Conservation (phyloP, 495 filamentous ascomycete species). For the Echria macrotheca region DNA sequence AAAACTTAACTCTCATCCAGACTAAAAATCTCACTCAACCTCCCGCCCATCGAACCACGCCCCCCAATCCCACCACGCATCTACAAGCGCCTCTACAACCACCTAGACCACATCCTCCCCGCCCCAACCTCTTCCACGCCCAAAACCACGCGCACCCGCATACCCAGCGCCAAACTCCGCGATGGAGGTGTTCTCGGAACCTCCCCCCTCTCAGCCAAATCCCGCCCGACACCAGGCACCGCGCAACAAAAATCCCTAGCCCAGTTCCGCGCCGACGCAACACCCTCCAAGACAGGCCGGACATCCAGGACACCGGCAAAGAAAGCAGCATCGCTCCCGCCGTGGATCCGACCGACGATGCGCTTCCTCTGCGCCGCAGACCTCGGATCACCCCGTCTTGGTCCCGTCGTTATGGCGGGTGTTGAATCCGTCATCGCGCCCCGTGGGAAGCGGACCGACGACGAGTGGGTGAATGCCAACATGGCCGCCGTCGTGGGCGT, state of each 20-base stretch:
- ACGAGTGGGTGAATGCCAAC: conserved; percentile 51
- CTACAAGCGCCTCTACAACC: conserved; percentile 78
- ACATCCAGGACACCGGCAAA: background rate
- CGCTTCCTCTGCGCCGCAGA: conserved; percentile 55
- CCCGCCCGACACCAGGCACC: conserved; percentile 16
- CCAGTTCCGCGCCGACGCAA: conserved; percentile 21
- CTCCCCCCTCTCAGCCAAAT: conserved; percentile 14
- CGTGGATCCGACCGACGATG: conserved; percentile 62
- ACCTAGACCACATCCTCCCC: conserved; percentile 69
- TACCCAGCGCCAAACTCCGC: conserved; percentile 32
- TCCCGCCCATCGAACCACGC: conserved; percentile 72
- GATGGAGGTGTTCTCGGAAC: conserved; percentile 17
- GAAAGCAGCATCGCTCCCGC: conserved; percentile 40
- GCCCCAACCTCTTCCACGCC: conserved; percentile 28
- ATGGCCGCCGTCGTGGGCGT: conserved; percentile 56
- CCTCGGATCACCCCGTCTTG: conserved; percentile 31
- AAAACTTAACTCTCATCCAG: conserved; percentile 36
- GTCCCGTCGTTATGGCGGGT: conserved; percentile 39
- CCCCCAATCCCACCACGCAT: conserved; percentile 78
- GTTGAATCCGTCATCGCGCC: conserved; percentile 38
- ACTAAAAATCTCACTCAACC: conserved; percentile 74
- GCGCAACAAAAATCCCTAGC: conserved; percentile 34
- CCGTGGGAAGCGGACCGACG: conserved; percentile 29
- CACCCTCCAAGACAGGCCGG: conserved; percentile 11
- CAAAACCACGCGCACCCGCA: conserved; percentile 23